Evolutionary conservation across 2,329 filamentous ascomycete species (phyloP), one percentile per base, ranked within the genome.

Genomic region (Lasiodiplodia sp.): DNA sequence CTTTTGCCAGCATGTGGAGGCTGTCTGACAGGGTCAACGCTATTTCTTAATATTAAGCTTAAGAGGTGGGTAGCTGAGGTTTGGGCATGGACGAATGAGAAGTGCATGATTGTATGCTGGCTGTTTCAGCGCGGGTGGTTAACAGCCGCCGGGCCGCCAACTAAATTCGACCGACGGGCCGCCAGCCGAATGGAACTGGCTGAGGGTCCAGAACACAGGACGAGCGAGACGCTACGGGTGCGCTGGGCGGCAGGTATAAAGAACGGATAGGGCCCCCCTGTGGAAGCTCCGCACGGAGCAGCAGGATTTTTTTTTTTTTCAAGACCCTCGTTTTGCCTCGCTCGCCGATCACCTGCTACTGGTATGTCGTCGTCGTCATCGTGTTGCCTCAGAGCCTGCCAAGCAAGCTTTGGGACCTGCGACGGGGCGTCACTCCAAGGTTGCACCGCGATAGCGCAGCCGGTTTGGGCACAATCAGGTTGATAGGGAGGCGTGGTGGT

Each of bases 21-120:
- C 28, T 16, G 31, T 38, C 38, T n/a, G 44, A 49, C 60, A 11
- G 28, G 31, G 47, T 18, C 37, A 16, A n/a, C 12, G 47, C n/a
- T 31, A 12, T n/a, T n/a, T 52, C 60, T 64, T 52, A 64, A 52
- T 64, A 52, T 64, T 64, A 64, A 64, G 60, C 60, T 64, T 64
- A 64, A 64, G 60, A 25, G 44, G 31, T 25, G 44, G 60, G 8
- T 18, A 44, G 25, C 58, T 51, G 28, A n/a, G 25, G 56, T 23
- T 51, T 12, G 25, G 16, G 25, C 5, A 0, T 31, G 11, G 31
- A 18, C 60, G 60, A 64, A 64, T 64, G 31, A 37, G 47, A 38
- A 14, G 18, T 6, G 47, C 37, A n/a, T 14, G n/a, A 47, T 31
- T 23, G 47, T 2, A 49, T 34, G 44, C 44, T 16, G 58, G 25